phyloP scores from a whole-genome alignment of 192 early-diverging fungal genomes.

The Entomortierella lignicola region DNA sequence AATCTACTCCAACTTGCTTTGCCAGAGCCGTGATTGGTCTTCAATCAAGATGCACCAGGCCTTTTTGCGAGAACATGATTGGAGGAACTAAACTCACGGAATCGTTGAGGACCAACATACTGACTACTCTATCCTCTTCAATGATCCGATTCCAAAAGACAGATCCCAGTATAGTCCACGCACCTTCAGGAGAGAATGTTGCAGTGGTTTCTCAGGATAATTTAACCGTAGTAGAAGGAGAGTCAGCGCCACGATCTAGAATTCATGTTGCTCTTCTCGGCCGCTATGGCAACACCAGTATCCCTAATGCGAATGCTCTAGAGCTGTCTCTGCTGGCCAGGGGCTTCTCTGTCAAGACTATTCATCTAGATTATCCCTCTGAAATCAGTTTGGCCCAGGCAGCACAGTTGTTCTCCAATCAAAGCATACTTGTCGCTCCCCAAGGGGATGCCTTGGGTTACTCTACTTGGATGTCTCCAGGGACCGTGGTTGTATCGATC shows the following conservation, averaged over 20 bases:
- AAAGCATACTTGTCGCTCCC: conserved; percentile 42
- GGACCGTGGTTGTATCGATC: conserved; percentile 36
- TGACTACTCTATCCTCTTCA: conserved; percentile 12
- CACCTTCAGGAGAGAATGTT: conserved; percentile 12
- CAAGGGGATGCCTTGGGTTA: conserved; percentile 48
- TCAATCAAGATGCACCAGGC: conserved; percentile 44
- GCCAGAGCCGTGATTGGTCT: conserved; percentile 41
- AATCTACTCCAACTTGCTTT: conserved; percentile 43
- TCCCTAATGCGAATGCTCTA: conserved; percentile 35
- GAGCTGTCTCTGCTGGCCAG: conserved; percentile 45
- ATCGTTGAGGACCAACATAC: conserved; percentile 17
- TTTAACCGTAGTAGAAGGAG: conserved; percentile 20
- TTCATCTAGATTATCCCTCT: conserved; percentile 34
- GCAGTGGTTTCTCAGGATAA: conserved; percentile 12
- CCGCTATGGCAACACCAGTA: conserved; percentile 50
- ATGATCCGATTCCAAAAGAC: conserved; percentile 41
- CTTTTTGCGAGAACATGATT: conserved; percentile 42
- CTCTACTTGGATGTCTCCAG: conserved; percentile 36
- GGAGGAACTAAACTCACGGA: conserved; percentile 33
- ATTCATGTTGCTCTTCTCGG: conserved; percentile 44
- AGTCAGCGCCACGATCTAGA: conserved; percentile 32
- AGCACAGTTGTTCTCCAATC: conserved; percentile 38
- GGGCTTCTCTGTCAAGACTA: conserved; percentile 46
- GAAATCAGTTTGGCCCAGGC: conserved; percentile 31
- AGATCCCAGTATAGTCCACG: conserved; percentile 41